Evolutionary conservation across 495 filamentous ascomycete species (phyloP).

Genomic region (Evernia prunastri): DNA sequence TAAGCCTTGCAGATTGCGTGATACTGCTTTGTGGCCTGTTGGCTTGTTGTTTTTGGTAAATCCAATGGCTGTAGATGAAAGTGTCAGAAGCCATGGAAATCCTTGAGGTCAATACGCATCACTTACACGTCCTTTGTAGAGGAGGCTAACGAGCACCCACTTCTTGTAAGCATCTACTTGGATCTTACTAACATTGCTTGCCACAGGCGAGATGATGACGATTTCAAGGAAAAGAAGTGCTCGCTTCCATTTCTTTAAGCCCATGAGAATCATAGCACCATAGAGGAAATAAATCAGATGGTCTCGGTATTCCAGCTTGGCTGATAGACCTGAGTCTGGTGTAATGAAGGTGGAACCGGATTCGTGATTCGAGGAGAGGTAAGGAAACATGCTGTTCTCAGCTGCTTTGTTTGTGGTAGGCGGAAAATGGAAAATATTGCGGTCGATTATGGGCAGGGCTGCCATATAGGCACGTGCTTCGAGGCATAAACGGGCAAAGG

Average conservation of each 20-base stretch:
- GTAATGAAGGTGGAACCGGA: conserved; percentile 48
- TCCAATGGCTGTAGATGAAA: conserved; percentile 4
- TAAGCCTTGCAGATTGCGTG: conserved; percentile 62
- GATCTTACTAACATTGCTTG: conserved; percentile 56
- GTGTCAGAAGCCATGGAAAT: conserved; percentile 17
- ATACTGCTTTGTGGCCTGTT: conserved; percentile 49
- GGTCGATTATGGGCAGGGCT: conserved; percentile 62
- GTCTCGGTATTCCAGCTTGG: conserved; percentile 47
- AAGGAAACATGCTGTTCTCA: conserved; percentile 13
- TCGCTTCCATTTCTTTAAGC: conserved; percentile 60
- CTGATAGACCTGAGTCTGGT: conserved; percentile 49
- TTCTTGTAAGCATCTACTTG: conserved; percentile 92
- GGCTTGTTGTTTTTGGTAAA: conserved; percentile 41
- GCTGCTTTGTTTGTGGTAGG: conserved; percentile 17
- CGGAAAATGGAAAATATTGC: conserved; percentile 61
- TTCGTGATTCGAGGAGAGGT: conserved; percentile 32
- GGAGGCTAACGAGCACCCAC: conserved; percentile 73
- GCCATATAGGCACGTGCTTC: conserved; percentile 45
- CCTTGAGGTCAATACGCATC: conserved; percentile 14
- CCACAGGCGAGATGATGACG: conserved; percentile 58
- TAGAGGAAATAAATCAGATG: conserved; percentile 74
- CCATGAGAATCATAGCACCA: conserved; percentile 72
- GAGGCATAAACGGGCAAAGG: conserved; percentile 56
- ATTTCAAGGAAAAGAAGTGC: conserved; percentile 65
- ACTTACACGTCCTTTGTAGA: conserved; percentile 62